phyloP scores from a whole-genome alignment of 2,329 filamentous ascomycete species.

The Aureobasidium sp. region DNA sequence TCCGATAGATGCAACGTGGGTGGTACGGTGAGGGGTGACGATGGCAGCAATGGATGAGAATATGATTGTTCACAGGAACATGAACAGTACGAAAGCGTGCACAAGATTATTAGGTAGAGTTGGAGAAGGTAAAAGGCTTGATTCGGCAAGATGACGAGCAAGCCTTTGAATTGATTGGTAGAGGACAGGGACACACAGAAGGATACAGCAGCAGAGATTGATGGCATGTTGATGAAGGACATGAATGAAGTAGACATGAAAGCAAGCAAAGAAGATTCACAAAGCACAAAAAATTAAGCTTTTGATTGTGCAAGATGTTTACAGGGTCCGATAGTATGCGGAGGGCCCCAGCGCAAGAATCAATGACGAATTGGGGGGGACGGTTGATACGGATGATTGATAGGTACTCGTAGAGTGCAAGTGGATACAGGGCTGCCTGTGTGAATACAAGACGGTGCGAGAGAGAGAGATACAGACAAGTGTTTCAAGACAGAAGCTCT shows the following conservation, averaged over 20 bases:
- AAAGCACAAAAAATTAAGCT: slow-evolving; percentile 6
- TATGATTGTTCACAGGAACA: neutral
- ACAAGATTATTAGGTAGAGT: neutral
- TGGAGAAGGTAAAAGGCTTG: neutral
- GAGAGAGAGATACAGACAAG: neutral
- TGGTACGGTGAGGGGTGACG: neutral
- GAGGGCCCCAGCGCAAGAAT: neutral
- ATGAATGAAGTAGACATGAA: slow-evolving; percentile 8
- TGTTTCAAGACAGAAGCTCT: no score
- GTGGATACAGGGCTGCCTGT: neutral
- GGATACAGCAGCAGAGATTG: slow-evolving; percentile 6
- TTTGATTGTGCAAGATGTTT: neutral
- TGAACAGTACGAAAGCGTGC: neutral
- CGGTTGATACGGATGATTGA: slow-evolving; percentile 1
- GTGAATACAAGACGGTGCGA: neutral
- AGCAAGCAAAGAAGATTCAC: neutral
- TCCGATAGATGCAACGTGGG: slow-evolving; percentile 47
- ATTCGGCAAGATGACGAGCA: neutral
- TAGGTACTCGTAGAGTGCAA: no score
- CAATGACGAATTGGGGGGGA: slow-evolving; percentile 9
- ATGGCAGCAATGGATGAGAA: neutral
- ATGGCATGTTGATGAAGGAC: neutral
- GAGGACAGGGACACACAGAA: neutral
- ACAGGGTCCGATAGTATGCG: neutral
- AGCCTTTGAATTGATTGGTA: neutral